These are phyloP conservation scores for Malassezia equina DNA, from an alignment of 1,284 basidiomycete genomes.

Conservation along the genomic window DNA sequence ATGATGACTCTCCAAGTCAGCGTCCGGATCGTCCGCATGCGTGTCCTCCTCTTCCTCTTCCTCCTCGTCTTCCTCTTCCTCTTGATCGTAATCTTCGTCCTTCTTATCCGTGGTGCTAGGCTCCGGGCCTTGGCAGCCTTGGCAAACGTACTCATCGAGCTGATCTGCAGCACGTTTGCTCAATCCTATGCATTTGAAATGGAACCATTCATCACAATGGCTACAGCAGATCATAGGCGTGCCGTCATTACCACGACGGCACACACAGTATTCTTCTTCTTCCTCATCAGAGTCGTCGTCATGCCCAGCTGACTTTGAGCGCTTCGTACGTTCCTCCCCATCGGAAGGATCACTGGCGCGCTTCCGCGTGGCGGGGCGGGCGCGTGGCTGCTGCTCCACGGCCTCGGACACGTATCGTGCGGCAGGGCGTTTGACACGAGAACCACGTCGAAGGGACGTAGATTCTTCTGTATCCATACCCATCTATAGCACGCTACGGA, in stretches of 20 bases:
- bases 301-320: not conserved
- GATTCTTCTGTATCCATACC: not conserved
- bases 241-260: constrained; percentile 37
- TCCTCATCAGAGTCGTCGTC: constrained; percentile 14
- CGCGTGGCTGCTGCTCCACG: not conserved
- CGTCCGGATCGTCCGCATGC: not conserved
- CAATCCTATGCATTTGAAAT: constrained; percentile 39
- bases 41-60: not conserved
- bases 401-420: constrained; percentile 5
- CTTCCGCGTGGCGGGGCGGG: not conserved
- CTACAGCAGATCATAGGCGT: constrained; percentile 43
- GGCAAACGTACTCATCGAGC: constrained; percentile 36
- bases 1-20: not conserved
- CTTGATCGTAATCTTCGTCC: not conserved
- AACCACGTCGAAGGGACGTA: constrained; percentile 11
- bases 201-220: constrained; percentile 42
- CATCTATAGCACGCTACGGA: constrained; percentile 8
- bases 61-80: constrained; percentile 1
- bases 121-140: constrained; percentile 17
- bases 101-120: not conserved
- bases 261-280: constrained; percentile 35
- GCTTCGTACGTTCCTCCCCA: not conserved
- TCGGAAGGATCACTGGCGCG: not conserved
- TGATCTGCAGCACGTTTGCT: constrained; percentile 32
- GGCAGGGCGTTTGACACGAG: constrained; percentile 12